Conservation (phyloP, 2,329 filamentous ascomycete species). For the Fragosphaeria purpurea region DNA sequence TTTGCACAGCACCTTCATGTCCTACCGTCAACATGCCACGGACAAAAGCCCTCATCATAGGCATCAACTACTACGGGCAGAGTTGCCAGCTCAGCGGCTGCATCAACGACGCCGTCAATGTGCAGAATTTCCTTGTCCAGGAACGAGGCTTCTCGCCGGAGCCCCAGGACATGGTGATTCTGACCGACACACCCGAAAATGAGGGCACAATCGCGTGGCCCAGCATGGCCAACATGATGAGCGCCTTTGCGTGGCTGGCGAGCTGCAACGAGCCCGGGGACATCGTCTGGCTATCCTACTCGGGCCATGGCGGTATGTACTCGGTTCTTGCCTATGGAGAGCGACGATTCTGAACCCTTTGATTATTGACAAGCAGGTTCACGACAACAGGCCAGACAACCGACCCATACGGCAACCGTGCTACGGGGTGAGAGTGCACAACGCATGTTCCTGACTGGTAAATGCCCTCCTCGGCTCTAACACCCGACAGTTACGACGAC, state of each 20-base stretch:
- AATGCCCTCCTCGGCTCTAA: neutral
- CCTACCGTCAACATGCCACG: constrained; percentile 5
- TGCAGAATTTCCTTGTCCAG: constrained; percentile 26
- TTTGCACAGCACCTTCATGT: too few species aligned
- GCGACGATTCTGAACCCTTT: too few species aligned
- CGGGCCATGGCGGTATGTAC: constrained; percentile 40
- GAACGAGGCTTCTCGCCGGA: constrained; percentile 26
- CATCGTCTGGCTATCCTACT: constrained; percentile 47
- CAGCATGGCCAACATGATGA: constrained; percentile 25
- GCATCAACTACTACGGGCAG: constrained; percentile 52
- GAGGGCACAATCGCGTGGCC: constrained; percentile 24
- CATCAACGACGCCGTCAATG: constrained; percentile 29
- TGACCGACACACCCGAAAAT: constrained; percentile 24
- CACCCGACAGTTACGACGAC: constrained; percentile 28
- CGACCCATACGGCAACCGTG: constrained; percentile 29
- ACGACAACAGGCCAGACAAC: constrained; percentile 29
- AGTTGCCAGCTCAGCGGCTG: constrained; percentile 47
- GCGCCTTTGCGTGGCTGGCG: constrained; percentile 49
- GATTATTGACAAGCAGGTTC: too few species aligned
- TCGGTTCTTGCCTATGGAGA: too few species aligned
- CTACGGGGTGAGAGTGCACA: constrained; percentile 19
- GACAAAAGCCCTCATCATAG: constrained; percentile 28
- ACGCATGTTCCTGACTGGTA: too few species aligned
- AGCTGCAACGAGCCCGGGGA: constrained; percentile 36
- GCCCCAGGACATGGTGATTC: constrained; percentile 24